phyloP scores from a whole-genome alignment of 83 land plant species.

The Thuja plicata region DNA sequence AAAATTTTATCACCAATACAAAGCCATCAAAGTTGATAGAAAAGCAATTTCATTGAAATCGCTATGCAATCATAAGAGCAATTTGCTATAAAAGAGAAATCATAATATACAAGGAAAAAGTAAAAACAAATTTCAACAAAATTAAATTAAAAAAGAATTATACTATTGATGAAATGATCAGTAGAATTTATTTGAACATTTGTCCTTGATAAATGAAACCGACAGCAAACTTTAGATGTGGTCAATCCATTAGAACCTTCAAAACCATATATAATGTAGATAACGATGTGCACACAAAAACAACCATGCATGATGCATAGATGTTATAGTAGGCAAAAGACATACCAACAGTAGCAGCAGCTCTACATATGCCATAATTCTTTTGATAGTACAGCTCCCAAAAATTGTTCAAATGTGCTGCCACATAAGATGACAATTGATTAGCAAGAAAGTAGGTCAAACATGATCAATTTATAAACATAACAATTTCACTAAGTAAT shows the following conservation, averaged over 20 bases:
- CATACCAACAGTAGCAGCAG: conserved; percentile 71
- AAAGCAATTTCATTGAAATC: neutral
- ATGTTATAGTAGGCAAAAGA: neutral
- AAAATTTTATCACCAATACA: neutral
- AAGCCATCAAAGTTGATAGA: neutral
- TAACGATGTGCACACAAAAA: neutral
- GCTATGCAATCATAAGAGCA: neutral
- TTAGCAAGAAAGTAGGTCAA: conserved; percentile 12
- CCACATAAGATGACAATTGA: conserved; percentile 13
- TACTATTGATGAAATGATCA: neutral
- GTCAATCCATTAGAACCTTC: neutral
- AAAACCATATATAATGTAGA: neutral
- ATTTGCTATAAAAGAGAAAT: neutral
- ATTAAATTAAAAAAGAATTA: neutral
- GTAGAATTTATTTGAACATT: neutral
- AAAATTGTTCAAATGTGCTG: conserved; percentile 90
- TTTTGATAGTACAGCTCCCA: conserved; percentile 59
- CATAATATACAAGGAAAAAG: neutral
- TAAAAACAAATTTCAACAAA: neutral
- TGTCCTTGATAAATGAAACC: neutral
- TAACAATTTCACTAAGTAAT: neutral
- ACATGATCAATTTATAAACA: neutral
- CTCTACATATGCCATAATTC: conserved; percentile 46
- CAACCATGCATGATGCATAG: neutral
- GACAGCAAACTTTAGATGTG: too few relatives aligned